These are phyloP conservation scores for Ustulina deusta DNA, from an alignment of 2,329 filamentous ascomycete species.

Conservation along the genomic window DNA sequence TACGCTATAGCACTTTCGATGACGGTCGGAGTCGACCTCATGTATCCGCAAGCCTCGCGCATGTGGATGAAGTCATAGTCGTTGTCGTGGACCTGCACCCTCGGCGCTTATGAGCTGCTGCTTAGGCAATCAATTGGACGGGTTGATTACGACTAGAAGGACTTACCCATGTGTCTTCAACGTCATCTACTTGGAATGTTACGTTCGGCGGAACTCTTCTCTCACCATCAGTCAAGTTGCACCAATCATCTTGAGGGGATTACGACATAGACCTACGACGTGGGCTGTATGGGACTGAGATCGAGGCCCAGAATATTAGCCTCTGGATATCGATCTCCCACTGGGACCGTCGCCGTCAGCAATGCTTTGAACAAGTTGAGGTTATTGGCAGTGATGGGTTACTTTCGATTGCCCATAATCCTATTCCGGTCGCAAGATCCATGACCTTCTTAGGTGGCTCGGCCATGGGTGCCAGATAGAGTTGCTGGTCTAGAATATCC, in stretches of 20 bases:
- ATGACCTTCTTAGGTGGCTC: conserved; percentile 39
- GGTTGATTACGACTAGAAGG: neutral
- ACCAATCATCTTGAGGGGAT: conserved; percentile 6
- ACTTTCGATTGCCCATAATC: conserved; percentile 42
- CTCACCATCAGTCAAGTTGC: conserved; percentile 24
- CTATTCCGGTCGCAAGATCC: conserved; percentile 41
- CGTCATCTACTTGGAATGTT: conserved; percentile 43
- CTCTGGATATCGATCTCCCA: conserved; percentile 43
- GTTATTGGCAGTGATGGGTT: conserved; percentile 17
- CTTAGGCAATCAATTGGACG: conserved; percentile 3
- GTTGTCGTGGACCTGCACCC: conserved; percentile 36
- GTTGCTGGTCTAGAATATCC: conserved; percentile 49
- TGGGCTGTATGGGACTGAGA: conserved; percentile 45
- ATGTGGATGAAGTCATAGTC: conserved; percentile 46
- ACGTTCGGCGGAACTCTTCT: conserved; percentile 44
- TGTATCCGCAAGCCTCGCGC: conserved; percentile 40
- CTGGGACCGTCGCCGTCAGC: conserved; percentile 28
- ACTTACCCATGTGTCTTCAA: conserved; percentile 44
- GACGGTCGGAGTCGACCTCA: conserved; percentile 39
- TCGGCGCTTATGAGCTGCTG: conserved; percentile 16
- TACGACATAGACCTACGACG: conserved; percentile 37
- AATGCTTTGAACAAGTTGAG: conserved; percentile 20
- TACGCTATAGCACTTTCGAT: conserved; percentile 41
- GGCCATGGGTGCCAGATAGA: conserved; percentile 40
- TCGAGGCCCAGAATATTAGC: conserved; percentile 41